These are phyloP conservation scores for Pichia phayaonensis DNA, from an alignment of 805 yeast genomes.

Conservation along the genomic window DNA sequence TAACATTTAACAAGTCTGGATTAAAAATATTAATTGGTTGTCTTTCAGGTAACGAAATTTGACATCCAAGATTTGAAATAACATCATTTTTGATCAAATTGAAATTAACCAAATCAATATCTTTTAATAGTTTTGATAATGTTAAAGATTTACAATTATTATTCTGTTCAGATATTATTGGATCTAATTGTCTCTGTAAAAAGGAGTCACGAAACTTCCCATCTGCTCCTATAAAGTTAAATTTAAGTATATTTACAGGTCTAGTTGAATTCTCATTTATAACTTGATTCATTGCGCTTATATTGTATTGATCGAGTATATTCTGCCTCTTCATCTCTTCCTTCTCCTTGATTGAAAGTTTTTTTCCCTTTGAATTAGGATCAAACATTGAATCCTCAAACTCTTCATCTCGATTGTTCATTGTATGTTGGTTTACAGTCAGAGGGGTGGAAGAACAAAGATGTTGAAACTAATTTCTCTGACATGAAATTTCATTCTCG, in stretches of 20 bases:
- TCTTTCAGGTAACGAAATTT: constrained; percentile 20
- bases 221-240: constrained; percentile 43
- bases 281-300: constrained; percentile 8
- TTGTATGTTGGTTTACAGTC: neutral
- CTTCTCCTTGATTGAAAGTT: neutral
- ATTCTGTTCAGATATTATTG: constrained; percentile 27
- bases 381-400: constrained; percentile 3
- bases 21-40: constrained; percentile 15
- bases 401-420: neutral
- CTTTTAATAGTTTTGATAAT: constrained; percentile 31
- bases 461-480: neutral
- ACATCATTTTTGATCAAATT: constrained; percentile 37
- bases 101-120: constrained; percentile 37
- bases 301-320: constrained; percentile 9
- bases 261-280: constrained; percentile 27
- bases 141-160: constrained; percentile 28
- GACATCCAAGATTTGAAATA: constrained; percentile 35
- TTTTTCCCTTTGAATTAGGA: neutral
- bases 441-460: neutral
- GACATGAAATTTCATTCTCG: neutral
- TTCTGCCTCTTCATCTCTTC: constrained; percentile 3
- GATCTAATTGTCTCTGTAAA: constrained; percentile 38
- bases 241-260: constrained; percentile 38
- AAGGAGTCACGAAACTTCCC: constrained; percentile 37
- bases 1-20: constrained; percentile 20